These are phyloP conservation scores for Jaltomata sinuosa DNA, from an alignment of 257 asterid genomes.

Conservation along the genomic window DNA sequence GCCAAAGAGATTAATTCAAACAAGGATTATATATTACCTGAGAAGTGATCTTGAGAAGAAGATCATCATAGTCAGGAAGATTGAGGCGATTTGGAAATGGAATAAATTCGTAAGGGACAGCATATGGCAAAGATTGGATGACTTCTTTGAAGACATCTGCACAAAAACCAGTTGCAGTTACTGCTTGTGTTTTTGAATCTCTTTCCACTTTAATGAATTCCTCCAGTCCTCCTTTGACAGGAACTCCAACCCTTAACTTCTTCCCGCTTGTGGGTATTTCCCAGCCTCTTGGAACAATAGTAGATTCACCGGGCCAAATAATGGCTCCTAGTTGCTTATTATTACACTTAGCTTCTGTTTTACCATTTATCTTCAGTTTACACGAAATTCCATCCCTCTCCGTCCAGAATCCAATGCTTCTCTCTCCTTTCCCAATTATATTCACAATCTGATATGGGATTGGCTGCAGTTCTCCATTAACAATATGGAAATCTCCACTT, in stretches of 20 bases:
- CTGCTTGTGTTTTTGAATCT: slow-evolving; percentile 10
- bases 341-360: neutral
- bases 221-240: slow-evolving; percentile 6
- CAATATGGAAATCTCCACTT: slow-evolving; percentile 31
- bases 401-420: slow-evolving; percentile 36
- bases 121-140: slow-evolving; percentile 13
- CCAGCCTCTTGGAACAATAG: slow-evolving; percentile 28
- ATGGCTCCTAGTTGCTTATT: slow-evolving; percentile 20
- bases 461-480: slow-evolving; percentile 26
- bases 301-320: slow-evolving; percentile 33
- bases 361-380: neutral
- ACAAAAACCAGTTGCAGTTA: slow-evolving; percentile 16
- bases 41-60: slow-evolving; percentile 9
- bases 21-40: slow-evolving; percentile 9
- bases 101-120: slow-evolving; percentile 17
- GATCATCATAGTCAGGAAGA: slow-evolving; percentile 18
- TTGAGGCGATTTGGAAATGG: slow-evolving; percentile 7
- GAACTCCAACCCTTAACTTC: slow-evolving; percentile 28
- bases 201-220: slow-evolving; percentile 16
- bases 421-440: slow-evolving; percentile 21
- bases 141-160: slow-evolving; percentile 31
- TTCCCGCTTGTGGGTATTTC: slow-evolving; percentile 27
- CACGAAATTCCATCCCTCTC: slow-evolving; percentile 19
- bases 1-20: neutral
- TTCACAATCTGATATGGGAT: slow-evolving; percentile 38